Evolutionary conservation across 306 rosid species (phyloP).

Genomic region (Senna tora): DNA sequence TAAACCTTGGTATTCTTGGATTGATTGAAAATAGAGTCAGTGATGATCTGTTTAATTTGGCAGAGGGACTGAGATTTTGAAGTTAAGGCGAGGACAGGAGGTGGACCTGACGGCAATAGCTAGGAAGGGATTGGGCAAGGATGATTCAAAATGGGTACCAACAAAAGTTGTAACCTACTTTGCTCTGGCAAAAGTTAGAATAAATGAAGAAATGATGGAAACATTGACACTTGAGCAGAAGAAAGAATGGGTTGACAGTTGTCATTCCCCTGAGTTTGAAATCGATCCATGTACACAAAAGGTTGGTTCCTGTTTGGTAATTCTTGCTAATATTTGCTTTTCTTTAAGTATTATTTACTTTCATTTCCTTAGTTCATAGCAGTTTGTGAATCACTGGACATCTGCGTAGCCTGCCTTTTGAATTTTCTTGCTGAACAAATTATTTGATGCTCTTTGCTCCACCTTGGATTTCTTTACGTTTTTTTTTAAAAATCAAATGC

Average conservation of each 20-base stretch:
- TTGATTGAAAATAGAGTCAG: no score
- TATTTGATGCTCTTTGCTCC: neutral
- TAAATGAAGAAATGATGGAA: conserved; percentile 71
- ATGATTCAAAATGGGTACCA: conserved; percentile 76
- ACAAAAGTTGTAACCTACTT: conserved; percentile 69
- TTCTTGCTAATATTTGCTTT: no score
- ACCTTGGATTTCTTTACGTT: neutral
- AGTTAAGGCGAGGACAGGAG: conserved; percentile 66
- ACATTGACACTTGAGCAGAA: conserved; percentile 58
- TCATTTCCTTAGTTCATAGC: neutral
- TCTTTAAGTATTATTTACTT: no score
- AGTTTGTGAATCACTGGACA: no score
- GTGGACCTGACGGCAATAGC: conserved; percentile 70
- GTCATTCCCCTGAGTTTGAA: conserved; percentile 64
- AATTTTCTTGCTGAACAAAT: no score
- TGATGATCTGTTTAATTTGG: neutral
- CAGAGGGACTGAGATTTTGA: conserved; percentile 68
- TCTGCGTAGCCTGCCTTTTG: no score
- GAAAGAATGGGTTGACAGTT: conserved; percentile 57
- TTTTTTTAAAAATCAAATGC: neutral
- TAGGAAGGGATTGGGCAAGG: conserved; percentile 71
- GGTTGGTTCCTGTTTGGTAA: conserved; percentile 35
- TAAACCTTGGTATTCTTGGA: no score
- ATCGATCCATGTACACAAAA: conserved; percentile 48
- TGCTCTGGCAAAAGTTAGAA: conserved; percentile 56